Percentiles rank a stretch among this genome's conserved stretches.
Evolutionary conservation across 768 basidiomycete species (phyloP).

Genomic region (Leccinum uliginosum): DNA sequence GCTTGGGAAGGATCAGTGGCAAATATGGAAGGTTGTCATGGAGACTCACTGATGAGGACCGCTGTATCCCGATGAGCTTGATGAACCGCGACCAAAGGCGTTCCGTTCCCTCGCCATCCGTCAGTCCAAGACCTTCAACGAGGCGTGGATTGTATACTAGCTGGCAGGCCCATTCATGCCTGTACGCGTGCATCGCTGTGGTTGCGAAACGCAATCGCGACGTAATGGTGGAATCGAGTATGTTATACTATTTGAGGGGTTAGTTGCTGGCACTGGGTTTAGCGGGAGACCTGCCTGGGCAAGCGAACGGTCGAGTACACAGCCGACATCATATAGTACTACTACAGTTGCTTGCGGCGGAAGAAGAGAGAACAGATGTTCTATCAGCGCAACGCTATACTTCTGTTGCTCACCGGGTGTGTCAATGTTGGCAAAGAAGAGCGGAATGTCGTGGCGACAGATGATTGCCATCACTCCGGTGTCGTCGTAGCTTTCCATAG

Average conservation of each 20-base stretch:
- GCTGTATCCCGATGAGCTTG: conserved; percentile 33
- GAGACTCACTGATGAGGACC: conserved; percentile 29
- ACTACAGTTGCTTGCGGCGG: background rate
- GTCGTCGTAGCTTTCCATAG: background rate
- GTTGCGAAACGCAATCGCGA: background rate
- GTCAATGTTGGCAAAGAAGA: background rate
- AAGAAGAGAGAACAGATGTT: background rate
- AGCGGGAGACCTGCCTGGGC: background rate
- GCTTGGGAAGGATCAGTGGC: conserved; percentile 2
- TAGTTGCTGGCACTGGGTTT: too few species aligned
- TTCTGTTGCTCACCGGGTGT: background rate
- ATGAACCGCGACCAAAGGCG: conserved; percentile 33
- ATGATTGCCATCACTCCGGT: background rate
- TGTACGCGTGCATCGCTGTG: too few species aligned
- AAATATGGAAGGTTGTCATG: too few species aligned
- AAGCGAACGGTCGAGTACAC: background rate
- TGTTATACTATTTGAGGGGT: background rate
- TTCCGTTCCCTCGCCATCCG: conserved; percentile 4
- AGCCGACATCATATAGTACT: background rate
- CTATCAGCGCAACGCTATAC: background rate
- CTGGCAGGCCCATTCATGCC: too few species aligned
- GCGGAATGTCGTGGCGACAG: background rate
- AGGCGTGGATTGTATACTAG: background rate
- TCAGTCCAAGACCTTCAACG: background rate
- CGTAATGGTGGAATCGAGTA: background rate